Evolutionary conservation across 805 yeast genomes (phyloP).

Genomic region (Starmerella geochares): DNA sequence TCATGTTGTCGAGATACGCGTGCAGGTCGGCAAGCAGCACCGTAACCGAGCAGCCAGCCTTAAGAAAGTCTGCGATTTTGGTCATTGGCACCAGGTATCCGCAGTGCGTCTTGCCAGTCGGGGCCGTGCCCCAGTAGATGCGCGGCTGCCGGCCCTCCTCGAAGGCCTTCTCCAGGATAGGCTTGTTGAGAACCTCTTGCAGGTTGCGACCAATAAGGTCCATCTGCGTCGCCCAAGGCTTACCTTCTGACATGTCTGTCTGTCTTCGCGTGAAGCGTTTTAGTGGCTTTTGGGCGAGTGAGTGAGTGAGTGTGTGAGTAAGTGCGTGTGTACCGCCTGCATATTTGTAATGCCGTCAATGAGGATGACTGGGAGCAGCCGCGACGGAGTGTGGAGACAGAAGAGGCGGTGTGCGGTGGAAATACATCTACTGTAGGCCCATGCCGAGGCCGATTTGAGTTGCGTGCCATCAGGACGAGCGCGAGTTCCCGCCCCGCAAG

Average conservation of each 20-base stretch:
- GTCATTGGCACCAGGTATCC: slow-evolving; percentile 98
- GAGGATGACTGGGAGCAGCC: neutral
- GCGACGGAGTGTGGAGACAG: too few species aligned
- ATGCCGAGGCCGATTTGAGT: too few species aligned
- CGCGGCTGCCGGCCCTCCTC: slow-evolving; percentile 71
- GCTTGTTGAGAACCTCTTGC: slow-evolving; percentile 84
- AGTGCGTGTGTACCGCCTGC: neutral
- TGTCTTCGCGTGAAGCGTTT: neutral
- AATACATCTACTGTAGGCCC: too few species aligned
- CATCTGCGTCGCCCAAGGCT: slow-evolving; percentile 25
- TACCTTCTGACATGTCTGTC: neutral
- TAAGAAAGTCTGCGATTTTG: slow-evolving; percentile 84
- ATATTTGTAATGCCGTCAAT: neutral
- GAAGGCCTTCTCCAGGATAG: slow-evolving; percentile 76
- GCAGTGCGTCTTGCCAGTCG: slow-evolving; percentile 97
- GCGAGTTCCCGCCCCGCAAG: too few species aligned
- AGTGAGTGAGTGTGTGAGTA: neutral
- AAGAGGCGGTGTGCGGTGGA: too few species aligned
- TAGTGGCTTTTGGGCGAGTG: neutral
- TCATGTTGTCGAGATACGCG: slow-evolving; percentile 96
- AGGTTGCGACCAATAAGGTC: slow-evolving; percentile 71
- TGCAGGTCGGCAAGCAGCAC: slow-evolving; percentile 91
- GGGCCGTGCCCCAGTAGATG: slow-evolving; percentile 98
- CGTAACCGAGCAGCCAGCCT: slow-evolving; percentile 91
- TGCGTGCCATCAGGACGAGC: too few species aligned